phyloP scores from a whole-genome alignment of 345 rosid genomes.

The Heritiera fomes region DNA sequence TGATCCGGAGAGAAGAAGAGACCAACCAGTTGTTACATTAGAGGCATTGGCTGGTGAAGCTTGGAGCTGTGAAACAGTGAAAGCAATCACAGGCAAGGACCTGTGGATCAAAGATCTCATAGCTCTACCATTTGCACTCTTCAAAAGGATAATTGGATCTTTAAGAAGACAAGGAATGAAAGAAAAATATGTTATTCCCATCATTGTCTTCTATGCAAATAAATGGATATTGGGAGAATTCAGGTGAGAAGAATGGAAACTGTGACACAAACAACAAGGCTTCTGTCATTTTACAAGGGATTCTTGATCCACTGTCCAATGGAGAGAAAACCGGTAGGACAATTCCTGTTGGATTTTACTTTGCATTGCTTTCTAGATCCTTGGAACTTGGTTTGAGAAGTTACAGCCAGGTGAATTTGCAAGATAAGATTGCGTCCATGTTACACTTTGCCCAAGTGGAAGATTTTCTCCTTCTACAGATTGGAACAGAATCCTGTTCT shows the following conservation, averaged over 20 bases:
- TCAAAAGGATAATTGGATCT: constrained; percentile 67
- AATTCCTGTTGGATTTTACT: constrained; percentile 71
- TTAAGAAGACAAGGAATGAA: constrained; percentile 86
- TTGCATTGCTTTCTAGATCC: constrained; percentile 58
- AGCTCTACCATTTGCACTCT: constrained; percentile 64
- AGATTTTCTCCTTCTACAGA: constrained; percentile 49
- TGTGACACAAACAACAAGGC: constrained; percentile 19
- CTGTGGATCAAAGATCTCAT: constrained; percentile 78
- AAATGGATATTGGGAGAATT: constrained; percentile 54
- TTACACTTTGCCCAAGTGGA: constrained; percentile 53
- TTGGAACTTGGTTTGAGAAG: constrained; percentile 37
- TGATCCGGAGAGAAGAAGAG: constrained; percentile 71
- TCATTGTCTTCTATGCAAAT: constrained; percentile 59
- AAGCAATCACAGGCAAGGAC: constrained; percentile 47
- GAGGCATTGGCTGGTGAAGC: constrained; percentile 49
- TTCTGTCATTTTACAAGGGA: constrained; percentile 45
- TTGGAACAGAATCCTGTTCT: constrained; percentile 29
- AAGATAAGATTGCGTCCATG: constrained; percentile 49
- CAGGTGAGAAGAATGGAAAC: constrained; percentile 25
- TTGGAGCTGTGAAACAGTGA: constrained; percentile 52
- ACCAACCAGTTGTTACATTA: constrained; percentile 51
- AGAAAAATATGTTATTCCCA: constrained; percentile 66
- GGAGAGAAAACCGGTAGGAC: constrained; percentile 37
- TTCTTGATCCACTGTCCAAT: constrained; percentile 55
- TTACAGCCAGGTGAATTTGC: constrained; percentile 44